These are phyloP conservation scores for Beta lomatogona DNA, from an alignment of 179 eudicot species.

Conservation along the genomic window DNA sequence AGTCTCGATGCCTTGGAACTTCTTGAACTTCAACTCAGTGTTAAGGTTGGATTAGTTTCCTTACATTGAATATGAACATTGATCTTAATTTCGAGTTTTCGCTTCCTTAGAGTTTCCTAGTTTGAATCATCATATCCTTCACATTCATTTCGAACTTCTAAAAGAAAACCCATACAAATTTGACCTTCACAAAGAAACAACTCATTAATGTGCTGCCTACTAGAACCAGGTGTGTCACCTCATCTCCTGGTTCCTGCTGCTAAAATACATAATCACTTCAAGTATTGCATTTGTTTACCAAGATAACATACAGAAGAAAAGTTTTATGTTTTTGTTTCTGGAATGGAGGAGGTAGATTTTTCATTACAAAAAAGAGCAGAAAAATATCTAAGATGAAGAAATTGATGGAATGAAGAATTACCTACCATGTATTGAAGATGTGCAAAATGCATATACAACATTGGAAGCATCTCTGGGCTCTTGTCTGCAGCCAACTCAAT, in stretches of 20 bases:
- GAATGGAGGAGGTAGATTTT: background rate
- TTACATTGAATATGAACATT: too few relatives aligned
- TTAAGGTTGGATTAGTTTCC: too few relatives aligned
- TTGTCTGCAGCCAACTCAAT: conserved; percentile 55
- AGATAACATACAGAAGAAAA: background rate
- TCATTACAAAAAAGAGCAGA: background rate
- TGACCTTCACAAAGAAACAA: too few relatives aligned
- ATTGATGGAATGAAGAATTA: conserved; percentile 19
- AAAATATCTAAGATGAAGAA: background rate
- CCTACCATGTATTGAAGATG: conserved; percentile 67
- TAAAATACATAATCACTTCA: background rate
- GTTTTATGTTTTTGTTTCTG: background rate
- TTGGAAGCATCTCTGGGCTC: conserved; percentile 52
- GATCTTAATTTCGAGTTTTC: too few relatives aligned
- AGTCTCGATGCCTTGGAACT: too few relatives aligned
- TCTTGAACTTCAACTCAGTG: too few relatives aligned
- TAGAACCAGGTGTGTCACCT: background rate
- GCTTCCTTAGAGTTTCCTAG: too few relatives aligned
- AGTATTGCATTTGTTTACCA: background rate
- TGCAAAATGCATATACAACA: conserved; percentile 61
- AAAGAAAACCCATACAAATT: too few relatives aligned
- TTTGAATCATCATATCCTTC: too few relatives aligned
- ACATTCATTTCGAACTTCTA: too few relatives aligned
- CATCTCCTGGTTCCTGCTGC: background rate
- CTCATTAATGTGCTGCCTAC: background rate